These are phyloP conservation scores for Rhododendron mucronatum DNA, from an alignment of 148 eudicot species.

Conservation along the genomic window DNA sequence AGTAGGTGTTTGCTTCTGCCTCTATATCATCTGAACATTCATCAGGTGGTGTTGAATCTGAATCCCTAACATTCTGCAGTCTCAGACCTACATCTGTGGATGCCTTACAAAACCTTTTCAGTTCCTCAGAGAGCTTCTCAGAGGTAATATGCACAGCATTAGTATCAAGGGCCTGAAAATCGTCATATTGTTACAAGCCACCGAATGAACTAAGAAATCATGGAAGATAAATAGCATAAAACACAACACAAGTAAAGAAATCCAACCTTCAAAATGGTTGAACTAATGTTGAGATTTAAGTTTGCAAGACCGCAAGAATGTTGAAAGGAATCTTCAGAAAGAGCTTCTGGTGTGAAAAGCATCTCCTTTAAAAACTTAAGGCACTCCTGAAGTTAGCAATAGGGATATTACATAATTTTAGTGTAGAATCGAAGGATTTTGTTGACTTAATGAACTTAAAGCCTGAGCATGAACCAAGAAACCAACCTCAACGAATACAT, in stretches of 20 bases:
- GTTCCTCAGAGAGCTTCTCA: background rate
- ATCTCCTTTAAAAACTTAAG: conserved; percentile 9
- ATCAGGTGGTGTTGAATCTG: too few species aligned
- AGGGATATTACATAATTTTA: too few species aligned
- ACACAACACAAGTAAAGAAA: background rate
- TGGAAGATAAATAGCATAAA: background rate
- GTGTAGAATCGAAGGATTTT: too few species aligned
- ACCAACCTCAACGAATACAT: too few species aligned
- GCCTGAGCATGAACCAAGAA: too few species aligned
- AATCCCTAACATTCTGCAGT: too few species aligned
- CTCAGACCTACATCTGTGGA: too few species aligned
- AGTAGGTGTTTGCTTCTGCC: too few species aligned
- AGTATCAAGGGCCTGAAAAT: conserved; percentile 10
- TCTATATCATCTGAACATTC: too few species aligned
- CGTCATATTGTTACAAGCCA: too few species aligned
- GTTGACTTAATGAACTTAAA: too few species aligned
- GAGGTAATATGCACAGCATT: conserved; percentile 5
- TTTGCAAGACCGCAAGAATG: background rate
- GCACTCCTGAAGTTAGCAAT: background rate
- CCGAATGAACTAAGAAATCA: background rate
- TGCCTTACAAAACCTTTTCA: too few species aligned
- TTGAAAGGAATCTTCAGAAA: background rate
- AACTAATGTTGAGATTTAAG: background rate
- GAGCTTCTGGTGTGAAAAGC: background rate
- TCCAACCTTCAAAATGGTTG: conserved; percentile 6